phyloP scores from a whole-genome alignment of 768 basidiomycete genomes.

The Boletus reticulatus region DNA sequence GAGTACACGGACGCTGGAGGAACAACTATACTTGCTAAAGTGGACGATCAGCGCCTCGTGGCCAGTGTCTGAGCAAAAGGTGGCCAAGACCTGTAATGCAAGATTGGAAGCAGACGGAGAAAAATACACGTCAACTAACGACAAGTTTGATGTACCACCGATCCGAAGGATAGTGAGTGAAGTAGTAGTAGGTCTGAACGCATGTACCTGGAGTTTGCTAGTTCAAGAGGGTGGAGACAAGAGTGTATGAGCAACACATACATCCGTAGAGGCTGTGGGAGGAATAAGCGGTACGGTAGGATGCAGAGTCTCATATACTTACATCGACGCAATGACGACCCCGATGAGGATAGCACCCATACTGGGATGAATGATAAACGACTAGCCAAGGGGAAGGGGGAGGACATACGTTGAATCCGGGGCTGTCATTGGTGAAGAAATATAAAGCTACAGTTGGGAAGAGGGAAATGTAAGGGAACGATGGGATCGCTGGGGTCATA shows the following conservation, averaged over 20 bases:
- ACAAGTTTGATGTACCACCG: slow-evolving; percentile 46
- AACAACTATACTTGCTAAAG: slow-evolving; percentile 32
- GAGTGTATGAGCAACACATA: slow-evolving; percentile 19
- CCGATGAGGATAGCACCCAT: slow-evolving; percentile 52
- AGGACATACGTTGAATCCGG: slow-evolving; percentile 35
- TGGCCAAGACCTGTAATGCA: slow-evolving; percentile 42
- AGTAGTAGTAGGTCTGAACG: slow-evolving; percentile 57
- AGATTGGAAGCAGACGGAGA: background rate
- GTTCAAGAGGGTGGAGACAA: background rate
- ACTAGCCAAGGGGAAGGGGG: no score
- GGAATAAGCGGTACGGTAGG: background rate
- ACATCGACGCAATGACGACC: slow-evolving; percentile 47
- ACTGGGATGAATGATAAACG: slow-evolving; percentile 25
- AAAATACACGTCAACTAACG: slow-evolving; percentile 31
- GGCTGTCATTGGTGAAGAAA: slow-evolving; percentile 5
- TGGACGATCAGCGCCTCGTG: slow-evolving; percentile 58
- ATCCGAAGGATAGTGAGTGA: slow-evolving; percentile 48
- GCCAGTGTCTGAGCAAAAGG: slow-evolving; percentile 50
- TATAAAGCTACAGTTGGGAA: background rate
- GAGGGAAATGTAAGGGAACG: background rate
- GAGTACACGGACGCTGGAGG: background rate
- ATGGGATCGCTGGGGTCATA: background rate
- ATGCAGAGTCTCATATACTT: slow-evolving; percentile 19
- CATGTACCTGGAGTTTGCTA: slow-evolving; percentile 43
- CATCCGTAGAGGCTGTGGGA: slow-evolving; percentile 49